Conservation (phyloP, 768 basidiomycete species). For the Boletus pseudopeckii region DNA sequence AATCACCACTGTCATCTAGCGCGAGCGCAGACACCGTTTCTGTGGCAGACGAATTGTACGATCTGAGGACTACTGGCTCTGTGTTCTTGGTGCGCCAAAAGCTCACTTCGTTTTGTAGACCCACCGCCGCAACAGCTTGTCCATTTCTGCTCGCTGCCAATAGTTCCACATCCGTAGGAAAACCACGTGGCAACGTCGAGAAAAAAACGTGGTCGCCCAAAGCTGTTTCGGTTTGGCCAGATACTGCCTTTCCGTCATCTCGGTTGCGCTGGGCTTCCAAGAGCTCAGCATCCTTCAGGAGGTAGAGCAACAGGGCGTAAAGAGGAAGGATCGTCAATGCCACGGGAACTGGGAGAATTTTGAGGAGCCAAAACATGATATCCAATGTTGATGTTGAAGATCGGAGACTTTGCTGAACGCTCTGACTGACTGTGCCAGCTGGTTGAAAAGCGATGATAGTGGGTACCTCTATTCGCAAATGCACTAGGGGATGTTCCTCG, state of each 20-base stretch:
- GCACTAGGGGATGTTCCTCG: constrained; percentile 56
- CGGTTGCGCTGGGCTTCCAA: constrained; percentile 80
- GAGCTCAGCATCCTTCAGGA: constrained; percentile 88
- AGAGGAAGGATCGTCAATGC: constrained; percentile 68
- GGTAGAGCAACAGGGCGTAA: constrained; percentile 75
- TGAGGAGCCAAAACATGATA: constrained; percentile 68
- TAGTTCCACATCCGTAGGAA: constrained; percentile 79
- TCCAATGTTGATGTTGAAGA: constrained; percentile 49
- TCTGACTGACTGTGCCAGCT: constrained; percentile 30
- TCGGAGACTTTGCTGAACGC: constrained; percentile 35
- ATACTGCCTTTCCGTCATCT: constrained; percentile 40
- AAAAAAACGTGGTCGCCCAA: constrained; percentile 52
- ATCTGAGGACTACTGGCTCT: constrained; percentile 44
- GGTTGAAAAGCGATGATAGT: constrained; percentile 66
- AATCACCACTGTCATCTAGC: constrained; percentile 56
- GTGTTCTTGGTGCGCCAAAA: constrained; percentile 57
- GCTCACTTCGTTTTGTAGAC: constrained; percentile 72
- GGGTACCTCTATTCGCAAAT: constrained; percentile 79
- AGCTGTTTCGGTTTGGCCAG: constrained; percentile 21
- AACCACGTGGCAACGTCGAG: constrained; percentile 74
- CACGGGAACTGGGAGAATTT: constrained; percentile 85
- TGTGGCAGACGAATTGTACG: constrained; percentile 40
- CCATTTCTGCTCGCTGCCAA: constrained; percentile 69
- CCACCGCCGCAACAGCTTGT: constrained; percentile 63
- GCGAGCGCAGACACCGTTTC: constrained; percentile 59